phyloP scores from a whole-genome alignment of 2,329 filamentous ascomycete genomes.

The Penicillium sp. region DNA sequence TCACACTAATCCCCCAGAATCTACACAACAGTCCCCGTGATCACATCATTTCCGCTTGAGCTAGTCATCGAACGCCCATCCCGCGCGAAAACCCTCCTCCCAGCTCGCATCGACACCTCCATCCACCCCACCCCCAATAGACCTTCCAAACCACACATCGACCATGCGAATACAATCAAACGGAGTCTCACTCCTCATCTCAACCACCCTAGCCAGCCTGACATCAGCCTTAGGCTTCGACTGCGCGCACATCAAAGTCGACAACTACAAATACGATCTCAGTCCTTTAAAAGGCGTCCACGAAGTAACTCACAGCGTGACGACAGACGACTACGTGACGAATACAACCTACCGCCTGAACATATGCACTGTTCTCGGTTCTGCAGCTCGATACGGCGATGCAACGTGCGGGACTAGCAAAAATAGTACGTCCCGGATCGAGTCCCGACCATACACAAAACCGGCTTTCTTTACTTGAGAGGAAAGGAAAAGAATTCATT shows the following conservation, averaged over 20 bases:
- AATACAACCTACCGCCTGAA: slow-evolving; percentile 41
- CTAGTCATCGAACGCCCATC: slow-evolving; percentile 7
- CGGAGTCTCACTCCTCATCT: slow-evolving; percentile 25
- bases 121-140: background rate
- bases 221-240: slow-evolving; percentile 35
- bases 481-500: too few relatives aligned
- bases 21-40: slow-evolving; percentile 2
- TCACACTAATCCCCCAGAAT: background rate
- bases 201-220: slow-evolving; percentile 29
- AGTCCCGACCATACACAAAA: too few relatives aligned
- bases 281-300: slow-evolving; percentile 40
- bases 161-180: slow-evolving; percentile 35
- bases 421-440: slow-evolving; percentile 40
- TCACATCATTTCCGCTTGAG: slow-evolving; percentile 1
- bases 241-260: slow-evolving; percentile 36
- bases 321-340: slow-evolving; percentile 25
- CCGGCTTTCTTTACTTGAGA: too few relatives aligned
- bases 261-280: slow-evolving; percentile 41
- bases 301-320: slow-evolving; percentile 31
- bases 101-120: slow-evolving; percentile 4
- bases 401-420: slow-evolving; percentile 34
- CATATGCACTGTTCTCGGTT: slow-evolving; percentile 33
- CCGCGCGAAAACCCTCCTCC: slow-evolving; percentile 3
- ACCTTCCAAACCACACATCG: background rate
- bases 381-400: slow-evolving; percentile 25